Evolutionary conservation across 1,284 basidiomycete species (phyloP).

Genomic region (Ganoderma meredithae): DNA sequence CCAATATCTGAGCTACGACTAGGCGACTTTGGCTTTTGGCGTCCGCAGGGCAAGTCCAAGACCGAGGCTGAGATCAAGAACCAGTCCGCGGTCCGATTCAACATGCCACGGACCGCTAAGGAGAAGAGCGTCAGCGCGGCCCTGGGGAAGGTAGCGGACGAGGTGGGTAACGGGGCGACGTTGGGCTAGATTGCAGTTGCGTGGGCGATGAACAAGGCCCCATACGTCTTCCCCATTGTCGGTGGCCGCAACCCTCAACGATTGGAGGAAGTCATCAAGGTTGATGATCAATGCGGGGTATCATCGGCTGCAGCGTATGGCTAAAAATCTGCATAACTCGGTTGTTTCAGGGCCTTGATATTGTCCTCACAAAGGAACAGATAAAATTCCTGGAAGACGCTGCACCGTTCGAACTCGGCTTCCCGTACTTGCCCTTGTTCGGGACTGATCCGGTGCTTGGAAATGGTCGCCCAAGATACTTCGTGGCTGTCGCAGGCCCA

Average conservation of each 20-base stretch:
- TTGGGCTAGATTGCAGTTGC: constrained; percentile 29
- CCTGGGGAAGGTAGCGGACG: constrained; percentile 32
- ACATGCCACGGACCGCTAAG: constrained; percentile 32
- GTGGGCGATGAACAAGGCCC: constrained; percentile 39
- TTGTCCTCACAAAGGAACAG: constrained; percentile 50
- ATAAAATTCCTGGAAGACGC: constrained; percentile 50
- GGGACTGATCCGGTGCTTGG: constrained; percentile 30
- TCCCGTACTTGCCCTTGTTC: constrained; percentile 46
- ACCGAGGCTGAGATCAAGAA: constrained; percentile 48
- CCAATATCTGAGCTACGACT: not conserved
- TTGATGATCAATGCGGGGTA: not conserved
- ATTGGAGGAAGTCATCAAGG: constrained; percentile 51
- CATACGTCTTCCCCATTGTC: constrained; percentile 28
- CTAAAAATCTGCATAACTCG: not conserved
- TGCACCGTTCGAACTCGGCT: constrained; percentile 49
- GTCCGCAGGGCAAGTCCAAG: constrained; percentile 25
- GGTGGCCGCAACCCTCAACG: constrained; percentile 43
- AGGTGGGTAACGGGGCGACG: constrained; percentile 34
- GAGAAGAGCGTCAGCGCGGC: constrained; percentile 32
- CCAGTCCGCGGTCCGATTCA: constrained; percentile 30
- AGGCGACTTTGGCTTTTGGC: not conserved
- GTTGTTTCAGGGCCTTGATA: constrained; percentile 50
- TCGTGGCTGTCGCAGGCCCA: constrained; percentile 17
- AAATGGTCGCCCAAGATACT: constrained; percentile 14
- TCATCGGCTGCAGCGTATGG: not conserved